Base-by-base conservation (phyloP, 805 yeast genomes). In the Saturnispora kantuleensis region DNA sequence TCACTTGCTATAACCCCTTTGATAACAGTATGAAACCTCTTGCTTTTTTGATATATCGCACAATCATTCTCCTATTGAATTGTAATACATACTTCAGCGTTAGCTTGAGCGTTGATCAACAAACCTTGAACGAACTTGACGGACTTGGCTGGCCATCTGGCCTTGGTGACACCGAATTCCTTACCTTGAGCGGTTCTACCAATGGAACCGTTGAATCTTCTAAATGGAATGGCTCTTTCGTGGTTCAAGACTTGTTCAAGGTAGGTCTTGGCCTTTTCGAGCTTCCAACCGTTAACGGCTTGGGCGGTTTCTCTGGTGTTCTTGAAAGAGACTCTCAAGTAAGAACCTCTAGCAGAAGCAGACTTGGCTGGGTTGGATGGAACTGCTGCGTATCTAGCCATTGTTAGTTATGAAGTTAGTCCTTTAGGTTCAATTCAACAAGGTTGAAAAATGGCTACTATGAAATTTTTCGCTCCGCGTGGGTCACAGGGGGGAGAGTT, bases 161-260 rank as follows among this genome's bases (percentile, higher is more conserved):
- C 98, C 77, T 84, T 89, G 81, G 96, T 87, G 69, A 89, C 96
- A 76, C 97, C 97, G 67, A 90, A 93, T 79, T 93, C 98, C 78
- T 93, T 90, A 77, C 96, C 98, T 78, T 93, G 98, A 63, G 94
- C 96, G 65, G 98, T 88, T 79, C 98, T 85, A 73, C 98, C 98
- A 65, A 86, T 89, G 63, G 96, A 85, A 59, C 84, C 79, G 79
- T 84, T 84, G 78, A 78, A 90, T 80, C 96, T 81, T 81, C 98
- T 85, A 93, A 93, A 87, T 70, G 99, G 99, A 64, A 93, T 86
- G 66, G 97, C 99, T 82, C 97, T 90, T 78, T 93, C 79, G 80
- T 93, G 96, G 73, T 89, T 95, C 69, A 84, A 73, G 59, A 93
- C 99, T 74, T 87, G 96, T 62, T 81, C 85, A 67, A 93, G 84